Base-by-base conservation (phyloP, 129 eudicot species). In the Flaveria brownii region DNA sequence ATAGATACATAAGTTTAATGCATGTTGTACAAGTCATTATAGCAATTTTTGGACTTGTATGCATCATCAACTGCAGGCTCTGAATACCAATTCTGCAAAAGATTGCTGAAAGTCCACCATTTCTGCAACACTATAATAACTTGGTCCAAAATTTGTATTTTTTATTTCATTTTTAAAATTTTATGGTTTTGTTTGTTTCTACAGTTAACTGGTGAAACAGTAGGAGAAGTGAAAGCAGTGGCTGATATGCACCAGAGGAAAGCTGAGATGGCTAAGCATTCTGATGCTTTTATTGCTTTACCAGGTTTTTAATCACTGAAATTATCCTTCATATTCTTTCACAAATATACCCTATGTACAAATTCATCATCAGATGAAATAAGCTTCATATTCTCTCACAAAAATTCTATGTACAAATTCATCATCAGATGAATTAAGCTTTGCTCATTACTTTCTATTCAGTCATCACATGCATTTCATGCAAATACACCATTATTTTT, bases 211-310 rank as follows among this genome's bases (percentile, higher is more conserved):
- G 98, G 98, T 73, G 97, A 82, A 78, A 94, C 98, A 80, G 93
- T 94, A 79, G 98, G 98, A 60, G 98, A 94, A 85, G 98, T 91
- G 91, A 94, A 91, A 82, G 97, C 98, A 78, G 98, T 94, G 81
- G 98, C 98, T 83, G 98, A 82, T 83, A 94, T 94, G 98, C 98
- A 94, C 74, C 97, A 94, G 84, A 94, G 98, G 86, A 94, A 94
- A 84, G 98, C 98, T 33, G 98, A 94, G 80, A 94, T 94, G 98
- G 98, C 96, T 82, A 91, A 79, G 87, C 93, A 89, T 78, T 94
- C 98, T 61, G 98, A 94, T 84, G 98, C 98, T 87, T 94, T 94
- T 82, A 94, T 94, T 87, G 98, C 98, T 79, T 85, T 94, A 66
- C 98, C 98, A 85, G 98, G 97, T 92, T 85, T 14, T 85, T 86